Evolutionary conservation across 2,329 filamentous ascomycete genomes (phyloP), one percentile per base, ranked within the genome.

Genomic region (Setomelanomma holmii): DNA sequence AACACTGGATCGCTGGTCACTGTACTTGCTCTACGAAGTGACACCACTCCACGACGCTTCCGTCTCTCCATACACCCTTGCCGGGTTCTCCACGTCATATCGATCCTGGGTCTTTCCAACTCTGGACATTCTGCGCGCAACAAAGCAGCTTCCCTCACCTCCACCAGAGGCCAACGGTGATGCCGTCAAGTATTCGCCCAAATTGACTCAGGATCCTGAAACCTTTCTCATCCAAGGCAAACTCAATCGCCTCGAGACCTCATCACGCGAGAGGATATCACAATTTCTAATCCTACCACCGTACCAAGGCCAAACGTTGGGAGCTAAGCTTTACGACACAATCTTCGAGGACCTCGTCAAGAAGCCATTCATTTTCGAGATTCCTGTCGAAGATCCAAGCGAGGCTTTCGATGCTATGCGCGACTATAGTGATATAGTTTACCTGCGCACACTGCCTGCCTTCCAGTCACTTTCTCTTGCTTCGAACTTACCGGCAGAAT

Each of bases 321-420:
- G 93, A 30, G 84, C 86, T 10, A 82, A 86, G 36, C 85, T 99
- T 34, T 99, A 98, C 79, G 86, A 86, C 53, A 82, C 86, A 42
- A 90, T 98, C 61, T 93, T 91, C 68, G 77, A 83, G 6, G 78
- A 86, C 61, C 89, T 90, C 58, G 81, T 89, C 51, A 80, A 84
- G 27, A 84, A 89, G 50, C 74, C 84, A 0, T 86, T 88, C 54
- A 89, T 92, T 6, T 81, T 86, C 48, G 93, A 98, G 71, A 84
- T 99, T 66, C 96, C 93, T 0, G 88, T 99, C 5, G 95, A 99
- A 76, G 93, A 98, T 56, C 96, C 95, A 0, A 98, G 90, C 67
- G 90, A 93, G 69, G 86, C 84, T 1, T 96, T 96, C 63, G 90
- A 95, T 67, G 86, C 91, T 53, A 79, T 96, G 64, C 85, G 91